Evolutionary conservation across 164 flowering plant genomes (phyloP).

Genomic region (Cinnamomum micranthum): DNA sequence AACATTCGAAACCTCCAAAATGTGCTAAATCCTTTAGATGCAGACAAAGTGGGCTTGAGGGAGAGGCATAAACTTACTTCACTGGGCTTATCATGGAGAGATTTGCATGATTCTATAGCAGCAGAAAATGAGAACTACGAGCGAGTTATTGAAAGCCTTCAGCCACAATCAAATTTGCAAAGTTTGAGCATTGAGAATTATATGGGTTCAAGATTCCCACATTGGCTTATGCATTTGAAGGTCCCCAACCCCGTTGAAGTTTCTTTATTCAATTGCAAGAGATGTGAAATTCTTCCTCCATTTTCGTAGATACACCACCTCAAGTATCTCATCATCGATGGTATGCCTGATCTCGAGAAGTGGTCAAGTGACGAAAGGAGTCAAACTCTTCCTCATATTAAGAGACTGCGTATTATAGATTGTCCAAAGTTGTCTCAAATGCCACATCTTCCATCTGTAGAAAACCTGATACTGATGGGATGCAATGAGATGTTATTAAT

Average conservation of each 20-base stretch:
- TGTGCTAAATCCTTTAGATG: not conserved
- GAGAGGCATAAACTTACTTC: not conserved
- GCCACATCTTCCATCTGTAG: constrained; percentile 10
- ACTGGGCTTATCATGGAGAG: not conserved
- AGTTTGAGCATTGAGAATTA: constrained; percentile 14
- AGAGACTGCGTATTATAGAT: not conserved
- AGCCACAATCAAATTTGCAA: constrained; percentile 21
- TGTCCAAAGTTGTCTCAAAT: constrained; percentile 10
- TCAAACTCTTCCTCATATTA: constrained; percentile 4
- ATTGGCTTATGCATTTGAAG: constrained; percentile 11
- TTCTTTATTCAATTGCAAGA: constrained; percentile 16
- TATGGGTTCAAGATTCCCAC: constrained; percentile 18
- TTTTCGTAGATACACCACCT: constrained; percentile 22
- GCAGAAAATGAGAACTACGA: not conserved
- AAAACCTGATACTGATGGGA: not conserved
- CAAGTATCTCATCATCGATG: constrained; percentile 3
- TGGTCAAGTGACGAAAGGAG: constrained; percentile 6
- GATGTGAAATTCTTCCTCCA: constrained; percentile 11
- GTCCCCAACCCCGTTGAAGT: constrained; percentile 13
- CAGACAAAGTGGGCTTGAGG: not conserved
- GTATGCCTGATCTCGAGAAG: constrained; percentile 9
- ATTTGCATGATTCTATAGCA: too few species aligned
- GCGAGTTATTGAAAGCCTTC: constrained; percentile 12
- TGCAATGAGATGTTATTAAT: not conserved
- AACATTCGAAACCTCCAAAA: constrained; percentile 1